A percentile compares a stretch with the other conserved stretches of the same genome.
Evolutionary conservation across 2,329 filamentous ascomycete genomes (phyloP).

Genomic region (Epichloe amarillans): DNA sequence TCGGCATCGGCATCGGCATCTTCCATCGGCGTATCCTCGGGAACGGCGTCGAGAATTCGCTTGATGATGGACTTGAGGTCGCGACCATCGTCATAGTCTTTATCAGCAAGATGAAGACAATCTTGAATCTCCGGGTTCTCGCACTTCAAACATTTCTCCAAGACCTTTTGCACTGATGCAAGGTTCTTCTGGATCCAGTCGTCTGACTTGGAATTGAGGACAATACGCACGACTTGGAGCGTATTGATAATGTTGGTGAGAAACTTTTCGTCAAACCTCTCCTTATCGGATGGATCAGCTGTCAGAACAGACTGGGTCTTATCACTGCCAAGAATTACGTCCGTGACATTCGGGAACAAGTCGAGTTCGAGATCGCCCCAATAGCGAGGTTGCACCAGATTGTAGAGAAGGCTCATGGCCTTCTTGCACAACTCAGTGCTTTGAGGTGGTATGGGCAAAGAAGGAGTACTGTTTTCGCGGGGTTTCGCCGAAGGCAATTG

Average conservation of each 20-base stretch:
- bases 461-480: conserved; percentile 34
- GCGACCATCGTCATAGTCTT: conserved; percentile 54
- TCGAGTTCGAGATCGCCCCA: conserved; percentile 92
- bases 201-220: conserved; percentile 75
- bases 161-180: conserved; percentile 65
- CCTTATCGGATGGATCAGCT: conserved; percentile 48
- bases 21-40: conserved; percentile 58
- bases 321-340: conserved; percentile 71
- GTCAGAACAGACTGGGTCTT: conserved; percentile 50
- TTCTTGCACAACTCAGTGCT: conserved; percentile 75
- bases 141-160: conserved; percentile 79
- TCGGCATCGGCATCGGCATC: conserved; percentile 76
- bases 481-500: conserved; percentile 58
- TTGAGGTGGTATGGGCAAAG: conserved; percentile 35
- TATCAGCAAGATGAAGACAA: conserved; percentile 65
- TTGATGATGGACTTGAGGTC: conserved; percentile 64
- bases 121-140: conserved; percentile 91
- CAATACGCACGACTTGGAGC: conserved; percentile 78
- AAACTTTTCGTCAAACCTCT: conserved; percentile 72
- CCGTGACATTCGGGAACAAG: conserved; percentile 79
- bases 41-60: conserved; percentile 77
- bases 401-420: conserved; percentile 66
- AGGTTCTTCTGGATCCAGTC: conserved; percentile 82
- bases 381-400: conserved; percentile 72
- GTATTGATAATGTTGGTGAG: conserved; percentile 85